Base-by-base conservation (phyloP, 2,329 filamentous ascomycete species). In the Pseudogymnoascus sp. region DNA sequence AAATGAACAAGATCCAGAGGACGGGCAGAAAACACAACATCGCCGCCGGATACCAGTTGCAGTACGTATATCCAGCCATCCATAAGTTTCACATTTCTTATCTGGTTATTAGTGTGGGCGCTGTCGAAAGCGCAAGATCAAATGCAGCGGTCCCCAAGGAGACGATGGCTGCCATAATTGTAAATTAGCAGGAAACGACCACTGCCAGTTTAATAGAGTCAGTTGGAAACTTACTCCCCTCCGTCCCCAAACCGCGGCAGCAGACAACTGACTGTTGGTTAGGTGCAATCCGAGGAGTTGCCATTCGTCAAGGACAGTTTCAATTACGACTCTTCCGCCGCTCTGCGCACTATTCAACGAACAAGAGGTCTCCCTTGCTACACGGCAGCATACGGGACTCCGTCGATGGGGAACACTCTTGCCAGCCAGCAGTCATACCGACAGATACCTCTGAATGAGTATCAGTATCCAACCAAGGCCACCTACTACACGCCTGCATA, bases 111-210 rank as follows among this genome's bases (percentile, higher is more conserved):
- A 97, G 93, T 97, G 93, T 73, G 84, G 85, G 35, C 85, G 93
- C 66, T 97, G 93, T 74, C 85, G 93, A 63, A 92, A 93, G 76
- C 84, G 93, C 62, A 97, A 97, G 79, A 97, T 97, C 68, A 88
- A 90, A 67, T 97, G 93, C 76, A 96, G 89, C 69, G 93, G 93
- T 43, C 91, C 96, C 71, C 79, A 81, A 34, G 89, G 88, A 32
- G 84, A 87, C 69, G 88, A 88, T n/a, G 85, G 87, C n/a, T 97
- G 93, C 74, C 78, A 81, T 9, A 96, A 92, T 73, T 97, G 93
- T 77, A 88, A 85, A 69, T 84, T 79, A 64, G 87, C 92, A 59
- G 88, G 88, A 11, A 77, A 81, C 25, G 82, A 86, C 20, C 77
- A 80, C 5, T 97, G 93, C 71, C 83, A 87, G 62, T 97, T 96